Percentiles rank a stretch among this genome's conserved stretches.
phyloP scores from a whole-genome alignment of 1,284 basidiomycete genomes.

The Malassezia globosa region DNA sequence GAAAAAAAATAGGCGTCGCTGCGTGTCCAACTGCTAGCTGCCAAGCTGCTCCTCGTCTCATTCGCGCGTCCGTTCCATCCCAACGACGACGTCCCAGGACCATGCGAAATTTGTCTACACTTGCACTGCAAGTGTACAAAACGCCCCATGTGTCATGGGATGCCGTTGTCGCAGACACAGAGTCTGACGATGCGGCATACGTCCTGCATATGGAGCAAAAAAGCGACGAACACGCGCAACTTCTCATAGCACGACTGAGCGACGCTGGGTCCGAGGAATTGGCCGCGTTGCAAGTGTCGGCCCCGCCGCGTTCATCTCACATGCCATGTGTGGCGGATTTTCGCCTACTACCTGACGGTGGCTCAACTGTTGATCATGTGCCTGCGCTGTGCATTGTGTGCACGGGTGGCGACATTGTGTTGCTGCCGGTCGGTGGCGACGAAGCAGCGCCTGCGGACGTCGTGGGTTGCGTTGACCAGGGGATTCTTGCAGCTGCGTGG shows the following conservation, averaged over 20 bases:
- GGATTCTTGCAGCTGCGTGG: slow-evolving; percentile 73
- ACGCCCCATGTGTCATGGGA: slow-evolving; percentile 5
- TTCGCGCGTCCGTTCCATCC: neutral
- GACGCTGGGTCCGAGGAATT: slow-evolving; percentile 1
- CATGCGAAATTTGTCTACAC: slow-evolving; percentile 13
- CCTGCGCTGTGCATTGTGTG: slow-evolving; percentile 35
- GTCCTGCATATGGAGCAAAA: neutral
- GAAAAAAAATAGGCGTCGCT: no score
- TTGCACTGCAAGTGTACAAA: slow-evolving; percentile 6
- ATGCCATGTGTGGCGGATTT: slow-evolving; percentile 23
- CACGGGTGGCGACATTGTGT: slow-evolving; percentile 37
- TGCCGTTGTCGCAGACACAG: slow-evolving; percentile 9
- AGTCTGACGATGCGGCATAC: slow-evolving; percentile 5
- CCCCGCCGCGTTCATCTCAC: neutral
- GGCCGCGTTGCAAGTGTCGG: slow-evolving; percentile 5
- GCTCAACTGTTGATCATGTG: slow-evolving; percentile 22
- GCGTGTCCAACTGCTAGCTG: neutral
- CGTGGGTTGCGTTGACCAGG: slow-evolving; percentile 67
- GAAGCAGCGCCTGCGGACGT: slow-evolving; percentile 21
- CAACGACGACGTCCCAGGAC: no score
- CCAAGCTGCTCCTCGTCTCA: neutral
- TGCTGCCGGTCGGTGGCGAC: slow-evolving; percentile 21
- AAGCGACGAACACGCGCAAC: neutral
- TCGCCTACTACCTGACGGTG: slow-evolving; percentile 35
- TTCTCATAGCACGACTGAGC: slow-evolving; percentile 3